These are phyloP conservation scores for Ustilago esculenta DNA, from an alignment of 1,284 basidiomycete species.

Conservation along the genomic window DNA sequence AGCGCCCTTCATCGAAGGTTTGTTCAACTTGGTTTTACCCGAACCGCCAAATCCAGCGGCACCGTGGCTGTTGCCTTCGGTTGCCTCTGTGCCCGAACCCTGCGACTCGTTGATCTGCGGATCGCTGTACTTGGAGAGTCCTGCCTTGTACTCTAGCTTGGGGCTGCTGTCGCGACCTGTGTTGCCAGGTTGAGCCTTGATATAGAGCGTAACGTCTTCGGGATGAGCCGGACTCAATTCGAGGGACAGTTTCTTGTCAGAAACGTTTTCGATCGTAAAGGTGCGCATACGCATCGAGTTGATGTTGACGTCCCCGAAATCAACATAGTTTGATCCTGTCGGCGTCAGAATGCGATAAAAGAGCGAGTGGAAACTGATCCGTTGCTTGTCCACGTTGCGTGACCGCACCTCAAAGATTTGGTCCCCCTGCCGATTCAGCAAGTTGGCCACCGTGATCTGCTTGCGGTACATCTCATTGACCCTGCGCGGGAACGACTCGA, in stretches of 20 bases:
- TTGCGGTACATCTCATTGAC: constrained; percentile 71
- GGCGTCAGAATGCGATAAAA: constrained; percentile 71
- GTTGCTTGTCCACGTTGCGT: constrained; percentile 70
- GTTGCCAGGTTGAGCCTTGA: constrained; percentile 55
- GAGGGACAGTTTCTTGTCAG: constrained; percentile 67
- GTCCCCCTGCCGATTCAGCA: constrained; percentile 66
- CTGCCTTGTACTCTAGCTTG: constrained; percentile 26
- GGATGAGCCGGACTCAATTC: constrained; percentile 70
- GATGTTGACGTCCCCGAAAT: constrained; percentile 71
- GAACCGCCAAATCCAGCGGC: not conserved
- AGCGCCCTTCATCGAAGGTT: constrained; percentile 43
- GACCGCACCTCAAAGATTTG: constrained; percentile 70
- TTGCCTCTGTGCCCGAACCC: constrained; percentile 5
- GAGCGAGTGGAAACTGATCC: constrained; percentile 71
- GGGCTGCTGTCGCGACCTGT: constrained; percentile 14
- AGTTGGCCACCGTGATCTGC: constrained; percentile 69
- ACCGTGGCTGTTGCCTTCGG: constrained; percentile 1
- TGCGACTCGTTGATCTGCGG: constrained; percentile 17
- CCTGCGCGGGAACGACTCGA: constrained; percentile 71
- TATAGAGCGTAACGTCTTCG: constrained; percentile 70
- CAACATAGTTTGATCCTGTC: constrained; percentile 70
- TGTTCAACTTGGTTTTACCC: constrained; percentile 23
- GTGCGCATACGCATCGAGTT: constrained; percentile 69
- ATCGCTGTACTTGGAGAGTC: constrained; percentile 19
- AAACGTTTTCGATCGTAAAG: constrained; percentile 70